These are phyloP conservation scores for Sporothrix phasma DNA, from an alignment of 2,329 filamentous ascomycete genomes.

Conservation along the genomic window DNA sequence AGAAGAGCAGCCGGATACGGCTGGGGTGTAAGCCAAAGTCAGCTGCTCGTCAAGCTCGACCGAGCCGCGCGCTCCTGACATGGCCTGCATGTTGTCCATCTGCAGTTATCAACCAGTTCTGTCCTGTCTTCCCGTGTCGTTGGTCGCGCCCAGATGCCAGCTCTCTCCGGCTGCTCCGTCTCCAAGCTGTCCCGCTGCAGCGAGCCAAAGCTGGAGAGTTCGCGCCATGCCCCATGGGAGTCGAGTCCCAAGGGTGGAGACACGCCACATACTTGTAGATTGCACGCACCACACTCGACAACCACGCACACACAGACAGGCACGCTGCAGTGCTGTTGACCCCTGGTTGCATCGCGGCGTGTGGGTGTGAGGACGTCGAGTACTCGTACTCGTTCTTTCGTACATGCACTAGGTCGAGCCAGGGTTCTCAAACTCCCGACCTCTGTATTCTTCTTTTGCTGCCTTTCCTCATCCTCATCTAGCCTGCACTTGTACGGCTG, in stretches of 20 bases:
- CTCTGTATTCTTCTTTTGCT: neutral
- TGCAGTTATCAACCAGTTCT: too few relatives aligned
- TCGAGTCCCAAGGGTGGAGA: neutral
- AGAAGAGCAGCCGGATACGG: too few relatives aligned
- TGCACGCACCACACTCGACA: neutral
- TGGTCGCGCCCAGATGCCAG: neutral
- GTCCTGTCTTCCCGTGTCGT: neutral
- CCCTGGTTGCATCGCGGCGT: constrained; percentile 12
- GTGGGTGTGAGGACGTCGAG: neutral
- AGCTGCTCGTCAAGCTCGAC: too few relatives aligned
- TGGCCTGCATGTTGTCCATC: too few relatives aligned
- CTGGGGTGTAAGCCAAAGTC: too few relatives aligned
- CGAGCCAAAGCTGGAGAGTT: neutral
- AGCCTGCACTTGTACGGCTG: constrained; percentile 6
- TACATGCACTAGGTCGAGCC: neutral
- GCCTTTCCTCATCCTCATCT: neutral
- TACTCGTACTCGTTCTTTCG: constrained; percentile 5
- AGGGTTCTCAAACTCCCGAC: neutral
- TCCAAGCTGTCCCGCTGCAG: neutral
- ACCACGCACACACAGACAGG: neutral
- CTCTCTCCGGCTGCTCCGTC: neutral
- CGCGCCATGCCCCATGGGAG: constrained; percentile 1
- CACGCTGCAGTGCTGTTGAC: constrained; percentile 1
- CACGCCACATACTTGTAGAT: neutral
- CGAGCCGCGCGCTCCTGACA: too few relatives aligned